A percentile compares a stretch with the other conserved stretches of the same genome.
These are phyloP conservation scores for Hypoxylon sp. DNA, from an alignment of 2,329 filamentous ascomycete genomes.

Conservation along the genomic window DNA sequence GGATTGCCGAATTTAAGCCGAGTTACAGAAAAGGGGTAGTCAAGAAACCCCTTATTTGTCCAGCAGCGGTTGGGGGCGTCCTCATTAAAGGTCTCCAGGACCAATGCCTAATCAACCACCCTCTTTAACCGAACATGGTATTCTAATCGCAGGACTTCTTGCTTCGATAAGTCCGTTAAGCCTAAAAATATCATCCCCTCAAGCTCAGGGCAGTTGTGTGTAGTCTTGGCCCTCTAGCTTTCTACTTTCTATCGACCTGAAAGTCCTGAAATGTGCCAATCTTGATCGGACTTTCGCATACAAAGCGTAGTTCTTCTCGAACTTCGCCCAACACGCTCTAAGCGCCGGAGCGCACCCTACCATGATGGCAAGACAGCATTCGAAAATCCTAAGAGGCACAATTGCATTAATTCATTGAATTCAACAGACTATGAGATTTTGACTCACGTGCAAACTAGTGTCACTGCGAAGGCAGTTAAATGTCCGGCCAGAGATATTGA, in stretches of 20 bases:
- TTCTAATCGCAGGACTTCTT: background rate
- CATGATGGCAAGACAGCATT: slow-evolving; percentile 25
- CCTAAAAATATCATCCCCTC: no score
- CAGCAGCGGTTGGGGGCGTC: no score
- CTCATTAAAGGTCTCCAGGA: background rate
- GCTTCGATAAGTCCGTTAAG: background rate
- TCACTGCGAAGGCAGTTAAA: background rate
- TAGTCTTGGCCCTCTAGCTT: background rate
- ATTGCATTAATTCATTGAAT: background rate
- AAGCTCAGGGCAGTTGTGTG: background rate
- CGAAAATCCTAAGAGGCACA: slow-evolving; percentile 3
- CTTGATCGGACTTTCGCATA: background rate
- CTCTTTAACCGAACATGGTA: background rate
- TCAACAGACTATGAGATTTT: background rate
- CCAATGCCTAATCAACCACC: background rate
- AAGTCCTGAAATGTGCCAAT: background rate
- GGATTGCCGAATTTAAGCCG: slow-evolving; percentile 16
- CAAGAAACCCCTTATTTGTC: background rate
- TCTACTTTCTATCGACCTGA: background rate
- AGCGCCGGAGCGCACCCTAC: slow-evolving; percentile 16
- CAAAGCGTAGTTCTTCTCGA: background rate
- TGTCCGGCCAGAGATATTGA: slow-evolving; percentile 4
- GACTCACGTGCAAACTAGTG: slow-evolving; percentile 19
- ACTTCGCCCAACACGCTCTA: slow-evolving; percentile 13
- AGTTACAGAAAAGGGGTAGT: background rate